Evolutionary conservation across 768 basidiomycete genomes (phyloP).

Genomic region (Hemileccinum rubropunctum): DNA sequence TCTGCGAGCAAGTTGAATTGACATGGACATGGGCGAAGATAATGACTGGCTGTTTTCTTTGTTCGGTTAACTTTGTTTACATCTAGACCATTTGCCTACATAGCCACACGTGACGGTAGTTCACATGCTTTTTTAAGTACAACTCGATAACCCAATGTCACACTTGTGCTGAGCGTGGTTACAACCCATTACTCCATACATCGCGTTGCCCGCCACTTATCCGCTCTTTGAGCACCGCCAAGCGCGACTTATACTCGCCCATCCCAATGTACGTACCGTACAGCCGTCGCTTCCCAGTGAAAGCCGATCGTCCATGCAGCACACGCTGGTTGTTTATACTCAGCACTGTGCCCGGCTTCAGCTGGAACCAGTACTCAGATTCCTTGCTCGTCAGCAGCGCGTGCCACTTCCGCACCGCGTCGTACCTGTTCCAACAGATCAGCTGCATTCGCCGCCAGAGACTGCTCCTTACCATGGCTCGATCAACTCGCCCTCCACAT

Average conservation of each 20-base stretch:
- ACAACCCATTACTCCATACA: slow-evolving; percentile 59
- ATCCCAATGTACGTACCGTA: slow-evolving; percentile 93
- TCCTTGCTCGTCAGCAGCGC: slow-evolving; percentile 70
- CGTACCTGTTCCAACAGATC: slow-evolving; percentile 50
- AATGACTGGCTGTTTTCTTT: too few relatives aligned
- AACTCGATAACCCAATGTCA: too few relatives aligned
- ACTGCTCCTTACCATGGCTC: slow-evolving; percentile 60
- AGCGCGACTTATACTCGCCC: slow-evolving; percentile 85
- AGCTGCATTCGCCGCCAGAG: neutral
- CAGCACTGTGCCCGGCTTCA: slow-evolving; percentile 85
- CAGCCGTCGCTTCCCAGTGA: slow-evolving; percentile 84
- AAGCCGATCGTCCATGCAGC: slow-evolving; percentile 90
- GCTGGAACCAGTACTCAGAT: slow-evolving; percentile 89
- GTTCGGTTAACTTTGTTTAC: too few relatives aligned
- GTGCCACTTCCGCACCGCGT: slow-evolving; percentile 80
- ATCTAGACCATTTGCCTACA: too few relatives aligned
- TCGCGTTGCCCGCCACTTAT: slow-evolving; percentile 41
- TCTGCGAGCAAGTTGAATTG: too few relatives aligned
- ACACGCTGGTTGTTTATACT: slow-evolving; percentile 94
- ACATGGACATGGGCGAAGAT: too few relatives aligned
- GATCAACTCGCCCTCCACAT: slow-evolving; percentile 55
- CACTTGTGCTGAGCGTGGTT: too few relatives aligned
- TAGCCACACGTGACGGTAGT: too few relatives aligned
- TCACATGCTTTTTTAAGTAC: too few relatives aligned
- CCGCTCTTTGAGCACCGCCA: slow-evolving; percentile 64